Base-by-base conservation (phyloP, 345 rosid genomes). In the Pistacia integerrima region DNA sequence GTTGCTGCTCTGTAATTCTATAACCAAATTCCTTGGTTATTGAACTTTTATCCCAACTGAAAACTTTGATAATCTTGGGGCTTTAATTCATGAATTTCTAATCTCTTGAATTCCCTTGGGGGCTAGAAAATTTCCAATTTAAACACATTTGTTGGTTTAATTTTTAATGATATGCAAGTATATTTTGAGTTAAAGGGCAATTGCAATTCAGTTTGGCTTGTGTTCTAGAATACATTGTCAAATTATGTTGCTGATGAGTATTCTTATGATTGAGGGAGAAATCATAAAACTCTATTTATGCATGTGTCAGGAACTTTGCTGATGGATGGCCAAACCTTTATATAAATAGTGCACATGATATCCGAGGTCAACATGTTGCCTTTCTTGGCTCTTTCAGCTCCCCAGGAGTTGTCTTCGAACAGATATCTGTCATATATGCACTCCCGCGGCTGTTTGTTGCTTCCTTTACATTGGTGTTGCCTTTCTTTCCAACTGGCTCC, bases 401-500 rank as follows among this genome's bases (percentile, higher is more conserved):
- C 64, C 98, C 97, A 33, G 86, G 87, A 8, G 99, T 96, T 6
- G 90, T 96, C 77, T 96, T 96, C 73, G 99, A 93, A 82, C 98
- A 96, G 87, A 90, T 96, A 61, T 96, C 99, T 25, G 97, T 96
- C 82, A 96, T 96, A 74, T 96, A 93, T 88, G 92, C 93, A 57
- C 93, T 96, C 28, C 99, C 99, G 0, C 88, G 95, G 62, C 84
- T 96, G 74, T 96, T 96, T 82, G 97, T 94, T 8, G 97, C 97
- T 36, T 96, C 97, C 52, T 96, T 96, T 84, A 87, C 97, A 0
- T 83, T 96, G 88, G 98, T 96, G 12, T 82, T 96, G 75, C 97
- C 99, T 18, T 96, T 93, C 89, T 96, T 96, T 78, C 98, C 99
- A 9, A 96, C 99, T 70, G 99, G 98, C 62, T 92, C 98, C 72